Base-by-base conservation (phyloP, 371 early-diverging fungal genomes). In the Fennellomyces sp. region DNA sequence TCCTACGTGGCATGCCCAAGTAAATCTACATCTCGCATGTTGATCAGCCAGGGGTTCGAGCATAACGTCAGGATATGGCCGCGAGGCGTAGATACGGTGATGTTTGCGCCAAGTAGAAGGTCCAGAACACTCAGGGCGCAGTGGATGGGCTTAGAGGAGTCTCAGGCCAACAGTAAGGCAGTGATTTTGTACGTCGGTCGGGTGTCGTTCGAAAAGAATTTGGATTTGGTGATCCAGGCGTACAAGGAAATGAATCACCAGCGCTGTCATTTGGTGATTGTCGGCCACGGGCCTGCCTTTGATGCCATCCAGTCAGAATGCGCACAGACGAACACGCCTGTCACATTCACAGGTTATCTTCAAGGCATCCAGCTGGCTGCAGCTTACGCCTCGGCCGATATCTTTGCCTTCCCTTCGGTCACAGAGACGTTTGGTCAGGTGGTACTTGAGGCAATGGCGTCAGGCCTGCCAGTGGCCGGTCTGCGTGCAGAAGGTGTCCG, bases 381-480 rank as follows among this genome's bases (percentile, higher is more conserved):
- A 17, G 78, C 75, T 0, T 81, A 72, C 63, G 78, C 81, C 0
- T 81, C 81, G 3, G 76, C 81, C 25, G 81, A 81, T 58, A 48
- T 81, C 2, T 81, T 81, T 72, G 75, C 73, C 0, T 81, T 81
- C 28, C 76, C 81, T 17, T 78, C 78, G 5, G 42, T 53, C 3
- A 78, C 78, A 8, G 81, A 81, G 26, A 81, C 81, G 17, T 81
- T 78, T 69, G 81, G 81, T 12, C 81, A 81, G 35, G 78, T 81
- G 3, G 76, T 81, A 0, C 48, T 81, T 52, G 78, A 81, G 23
- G 64, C 76, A 11, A 77, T 81, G 78, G 72, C 78, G 12, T 81
- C 81, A 2, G 72, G 72, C 5, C 49, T 81, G 17, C 75, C 81
- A 3, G 78, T 81, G 27, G 64, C 66, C 3, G 81, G 76, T 0